Evolutionary conservation across 192 early-diverging fungal species (phyloP).

Genomic region (Entomortierella parvispora): DNA sequence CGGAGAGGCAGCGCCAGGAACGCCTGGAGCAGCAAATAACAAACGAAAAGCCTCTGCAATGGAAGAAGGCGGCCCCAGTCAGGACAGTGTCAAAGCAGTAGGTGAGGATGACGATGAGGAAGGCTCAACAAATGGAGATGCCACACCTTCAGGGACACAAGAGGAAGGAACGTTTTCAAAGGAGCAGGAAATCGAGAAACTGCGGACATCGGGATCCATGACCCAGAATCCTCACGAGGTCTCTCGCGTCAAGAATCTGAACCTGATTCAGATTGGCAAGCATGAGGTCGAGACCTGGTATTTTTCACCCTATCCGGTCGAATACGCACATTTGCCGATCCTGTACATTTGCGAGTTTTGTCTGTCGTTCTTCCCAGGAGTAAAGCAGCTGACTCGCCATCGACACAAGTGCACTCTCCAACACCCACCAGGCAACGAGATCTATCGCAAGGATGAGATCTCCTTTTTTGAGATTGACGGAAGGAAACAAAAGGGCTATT

Average conservation of each 20-base stretch:
- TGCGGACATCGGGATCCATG: constrained; percentile 94
- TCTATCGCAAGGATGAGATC: constrained; percentile 91
- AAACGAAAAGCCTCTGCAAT: constrained; percentile 46
- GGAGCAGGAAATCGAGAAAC: constrained; percentile 95
- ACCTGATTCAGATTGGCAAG: constrained; percentile 91
- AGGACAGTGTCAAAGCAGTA: constrained; percentile 7
- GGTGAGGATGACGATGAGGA: constrained; percentile 8
- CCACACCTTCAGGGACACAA: background rate
- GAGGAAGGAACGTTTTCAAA: constrained; percentile 77
- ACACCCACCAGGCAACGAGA: constrained; percentile 99
- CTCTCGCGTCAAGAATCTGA: constrained; percentile 94
- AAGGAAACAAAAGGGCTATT: constrained; percentile 89
- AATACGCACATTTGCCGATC: constrained; percentile 79
- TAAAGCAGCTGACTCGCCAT: constrained; percentile 83
- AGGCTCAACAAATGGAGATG: constrained; percentile 34
- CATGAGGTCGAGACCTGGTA: constrained; percentile 97
- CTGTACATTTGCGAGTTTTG: constrained; percentile 98
- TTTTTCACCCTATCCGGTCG: constrained; percentile 96
- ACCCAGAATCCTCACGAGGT: constrained; percentile 96
- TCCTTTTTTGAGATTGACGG: constrained; percentile 99
- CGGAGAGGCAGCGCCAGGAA: constrained; percentile 51
- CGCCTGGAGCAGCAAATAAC: constrained; percentile 52
- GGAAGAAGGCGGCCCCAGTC: constrained; percentile 28
- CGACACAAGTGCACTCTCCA: constrained; percentile 86
- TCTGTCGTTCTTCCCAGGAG: constrained; percentile 80